phyloP scores from a whole-genome alignment of 179 eudicot species.

The Beta corolliflora region DNA sequence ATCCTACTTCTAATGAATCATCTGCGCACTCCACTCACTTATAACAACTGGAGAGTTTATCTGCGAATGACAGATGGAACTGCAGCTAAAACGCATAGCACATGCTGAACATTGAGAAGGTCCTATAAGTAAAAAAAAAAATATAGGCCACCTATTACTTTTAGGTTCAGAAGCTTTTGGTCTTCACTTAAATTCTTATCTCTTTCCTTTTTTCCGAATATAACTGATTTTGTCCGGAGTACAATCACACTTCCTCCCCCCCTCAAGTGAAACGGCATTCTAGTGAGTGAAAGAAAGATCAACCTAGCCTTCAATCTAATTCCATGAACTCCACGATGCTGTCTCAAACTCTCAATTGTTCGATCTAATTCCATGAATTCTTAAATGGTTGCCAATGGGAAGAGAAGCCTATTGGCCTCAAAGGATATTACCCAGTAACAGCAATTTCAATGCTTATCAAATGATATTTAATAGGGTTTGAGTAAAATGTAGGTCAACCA shows the following conservation, averaged over 20 bases:
- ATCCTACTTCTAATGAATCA: neutral
- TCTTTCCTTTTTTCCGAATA: neutral
- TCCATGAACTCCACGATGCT: no score
- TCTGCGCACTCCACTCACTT: neutral
- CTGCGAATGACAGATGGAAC: neutral
- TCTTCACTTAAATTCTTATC: neutral
- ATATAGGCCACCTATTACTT: neutral
- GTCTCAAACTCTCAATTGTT: no score
- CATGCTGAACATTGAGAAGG: neutral
- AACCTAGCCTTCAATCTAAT: slow-evolving; percentile 10
- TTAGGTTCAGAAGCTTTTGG: neutral
- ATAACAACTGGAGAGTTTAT: neutral
- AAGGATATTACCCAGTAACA: neutral
- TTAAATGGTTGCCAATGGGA: neutral
- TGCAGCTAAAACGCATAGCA: neutral
- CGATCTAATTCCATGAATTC: neutral
- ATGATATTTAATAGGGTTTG: neutral
- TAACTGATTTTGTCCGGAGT: neutral
- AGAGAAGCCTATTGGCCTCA: neutral
- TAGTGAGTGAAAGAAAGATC: neutral
- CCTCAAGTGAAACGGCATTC: neutral
- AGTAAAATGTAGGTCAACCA: neutral
- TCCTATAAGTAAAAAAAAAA: neutral
- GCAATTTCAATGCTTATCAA: neutral
- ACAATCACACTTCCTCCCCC: neutral